Evolutionary conservation across 2,329 filamentous ascomycete species (phyloP), one percentile per base, ranked within the genome.

Genomic region (Drechslerella stenobrocha): DNA sequence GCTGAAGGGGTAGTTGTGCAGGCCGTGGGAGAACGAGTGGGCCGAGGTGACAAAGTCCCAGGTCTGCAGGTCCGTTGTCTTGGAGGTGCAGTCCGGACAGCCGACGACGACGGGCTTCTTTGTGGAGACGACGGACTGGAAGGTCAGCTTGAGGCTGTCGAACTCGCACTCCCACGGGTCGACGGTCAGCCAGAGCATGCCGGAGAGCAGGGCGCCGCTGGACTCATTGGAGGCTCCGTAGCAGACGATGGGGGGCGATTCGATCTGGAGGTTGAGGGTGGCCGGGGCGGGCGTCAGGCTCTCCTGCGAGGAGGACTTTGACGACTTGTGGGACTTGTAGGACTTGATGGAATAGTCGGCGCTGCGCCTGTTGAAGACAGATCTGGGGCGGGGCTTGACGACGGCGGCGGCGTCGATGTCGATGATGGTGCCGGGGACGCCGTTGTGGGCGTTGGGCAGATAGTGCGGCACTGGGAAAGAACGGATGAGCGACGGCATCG

Each of bases 1-100:
- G 72, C 90, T 95, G 77, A 96, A 96, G 48, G 93, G 92, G 75
- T 91, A 95, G 45, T 84, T 81, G 76, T 96, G 90, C 50, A 81
- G 78, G 66, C 87, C 86, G 77, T 74, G 72, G 51, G 77, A 77
- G 13, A 78, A 76, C 8, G 79, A 73, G 61, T 82, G 80, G 2
- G 44, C 18, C n/a, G 59, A 37, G 15, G 81, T 82, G 61, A 95
- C 78, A 73, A 97, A 88, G 28, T 83, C 83, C 90, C 90, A 96
- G 53, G 81, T 84, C 76, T 87, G 86, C 70, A 97, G 77, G 75
- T 90, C 85, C 32, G 85, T 89, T 63, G 81, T 82, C 74, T 88
- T 86, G 70, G 82, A 82, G 65, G 82, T 78, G 79, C 93, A 97
- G 52, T 89, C 86, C 51, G 80, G 76, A 80, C 93, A 98, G 75